These are phyloP conservation scores for Fallopia convolvulus DNA, from an alignment of 148 eudicot species.

Conservation along the genomic window DNA sequence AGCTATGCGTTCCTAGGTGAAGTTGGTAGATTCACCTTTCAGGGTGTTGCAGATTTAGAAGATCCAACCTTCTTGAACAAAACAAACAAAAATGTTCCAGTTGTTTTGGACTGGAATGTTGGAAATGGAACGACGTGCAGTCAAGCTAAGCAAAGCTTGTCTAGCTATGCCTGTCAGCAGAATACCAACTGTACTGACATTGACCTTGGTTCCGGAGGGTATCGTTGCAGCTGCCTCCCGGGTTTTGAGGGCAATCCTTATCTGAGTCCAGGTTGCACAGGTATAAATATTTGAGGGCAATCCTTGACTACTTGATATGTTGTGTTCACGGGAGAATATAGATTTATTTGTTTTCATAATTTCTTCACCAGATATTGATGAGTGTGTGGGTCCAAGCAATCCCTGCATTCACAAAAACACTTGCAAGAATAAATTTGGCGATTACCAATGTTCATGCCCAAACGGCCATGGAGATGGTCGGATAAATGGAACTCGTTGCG, in stretches of 20 bases:
- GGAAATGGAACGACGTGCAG: conserved; percentile 5
- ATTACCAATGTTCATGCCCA: conserved; percentile 18
- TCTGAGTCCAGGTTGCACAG: conserved; percentile 39
- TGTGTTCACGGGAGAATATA: not conserved
- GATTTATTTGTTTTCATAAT: not conserved
- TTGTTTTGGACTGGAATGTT: conserved; percentile 39
- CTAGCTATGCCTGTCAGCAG: conserved; percentile 18
- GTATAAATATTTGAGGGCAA: no score
- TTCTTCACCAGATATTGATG: conserved; percentile 14
- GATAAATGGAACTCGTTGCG: conserved; percentile 6
- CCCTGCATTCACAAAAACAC: conserved; percentile 11
- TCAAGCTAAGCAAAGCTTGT: conserved; percentile 12
- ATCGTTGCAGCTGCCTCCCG: conserved; percentile 29
- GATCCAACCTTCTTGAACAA: conserved; percentile 15
- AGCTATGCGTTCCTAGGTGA: conserved; percentile 32
- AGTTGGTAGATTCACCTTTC: conserved; percentile 15
- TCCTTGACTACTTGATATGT: no score
- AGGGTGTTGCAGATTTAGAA: conserved; percentile 15
- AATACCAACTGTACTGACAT: conserved; percentile 25
- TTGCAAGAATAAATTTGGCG: conserved; percentile 17
- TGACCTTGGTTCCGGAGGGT: conserved; percentile 24
- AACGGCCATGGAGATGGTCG: conserved; percentile 19
- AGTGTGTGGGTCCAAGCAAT: conserved; percentile 14
- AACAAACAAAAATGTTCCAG: conserved; percentile 19
- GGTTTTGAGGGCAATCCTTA: conserved; percentile 47